Evolutionary conservation across 306 rosid species (phyloP).

Genomic region (Quillaja saponaria): DNA sequence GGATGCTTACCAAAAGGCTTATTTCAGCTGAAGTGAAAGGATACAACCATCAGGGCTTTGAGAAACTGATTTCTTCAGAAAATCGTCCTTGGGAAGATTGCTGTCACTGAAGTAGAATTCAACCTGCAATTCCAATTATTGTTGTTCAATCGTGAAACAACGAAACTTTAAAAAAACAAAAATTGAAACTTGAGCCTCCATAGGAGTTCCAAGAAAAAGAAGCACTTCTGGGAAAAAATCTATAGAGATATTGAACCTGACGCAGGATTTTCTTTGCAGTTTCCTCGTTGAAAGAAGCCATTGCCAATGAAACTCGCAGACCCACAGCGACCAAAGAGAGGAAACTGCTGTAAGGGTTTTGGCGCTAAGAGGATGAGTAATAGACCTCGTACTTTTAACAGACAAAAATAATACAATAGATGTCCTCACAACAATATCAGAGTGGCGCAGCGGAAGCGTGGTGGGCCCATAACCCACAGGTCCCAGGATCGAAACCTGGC

Average conservation of each 20-base stretch:
- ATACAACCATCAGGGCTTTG: slow-evolving; percentile 5
- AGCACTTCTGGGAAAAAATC: background rate
- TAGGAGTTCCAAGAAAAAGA: too few species aligned
- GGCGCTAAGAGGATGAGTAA: too few species aligned
- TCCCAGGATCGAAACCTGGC: slow-evolving; percentile 80
- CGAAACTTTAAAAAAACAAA: too few species aligned
- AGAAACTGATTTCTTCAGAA: slow-evolving; percentile 1
- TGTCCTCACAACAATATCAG: too few species aligned
- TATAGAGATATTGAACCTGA: background rate
- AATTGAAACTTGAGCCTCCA: too few species aligned
- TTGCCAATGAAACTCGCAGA: background rate
- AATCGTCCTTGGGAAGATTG: slow-evolving; percentile 9
- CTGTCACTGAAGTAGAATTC: slow-evolving; percentile 17
- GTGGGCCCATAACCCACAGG: slow-evolving; percentile 83
- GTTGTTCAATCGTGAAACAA: too few species aligned
- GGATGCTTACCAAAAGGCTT: background rate
- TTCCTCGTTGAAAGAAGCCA: background rate
- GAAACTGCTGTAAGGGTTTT: too few species aligned
- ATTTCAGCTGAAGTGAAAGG: background rate
- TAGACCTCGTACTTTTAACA: too few species aligned
- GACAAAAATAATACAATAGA: too few species aligned
- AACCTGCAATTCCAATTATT: too few species aligned
- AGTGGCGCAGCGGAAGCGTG: slow-evolving; percentile 87
- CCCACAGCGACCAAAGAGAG: too few species aligned
- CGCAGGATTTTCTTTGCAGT: background rate